These are phyloP conservation scores for Dothideomycetes sp. DNA, from an alignment of 2,329 filamentous ascomycete genomes.

Conservation along the genomic window DNA sequence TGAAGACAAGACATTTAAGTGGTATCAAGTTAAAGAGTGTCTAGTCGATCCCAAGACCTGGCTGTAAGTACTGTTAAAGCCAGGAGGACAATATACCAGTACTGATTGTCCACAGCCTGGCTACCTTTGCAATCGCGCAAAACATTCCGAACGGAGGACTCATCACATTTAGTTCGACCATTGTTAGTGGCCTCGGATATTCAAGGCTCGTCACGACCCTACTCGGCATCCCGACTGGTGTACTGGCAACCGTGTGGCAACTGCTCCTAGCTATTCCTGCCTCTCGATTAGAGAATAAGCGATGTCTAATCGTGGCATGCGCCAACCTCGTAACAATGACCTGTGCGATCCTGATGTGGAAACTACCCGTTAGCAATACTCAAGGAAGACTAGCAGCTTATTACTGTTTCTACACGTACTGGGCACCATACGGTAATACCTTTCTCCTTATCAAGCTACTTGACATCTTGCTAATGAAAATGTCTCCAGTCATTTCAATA, in stretches of 20 bases:
- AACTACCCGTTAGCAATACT: conserved; percentile 29
- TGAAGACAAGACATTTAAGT: conserved; percentile 13
- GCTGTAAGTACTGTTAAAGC: neutral
- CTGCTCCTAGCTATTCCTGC: conserved; percentile 12
- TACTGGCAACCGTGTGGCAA: conserved; percentile 14
- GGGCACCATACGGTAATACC: too few species aligned
- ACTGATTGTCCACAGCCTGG: conserved; percentile 1
- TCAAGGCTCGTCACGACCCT: conserved; percentile 13
- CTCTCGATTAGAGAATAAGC: conserved; percentile 8
- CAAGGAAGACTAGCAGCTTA: conserved; percentile 29
- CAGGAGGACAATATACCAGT: neutral
- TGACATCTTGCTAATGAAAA: too few species aligned
- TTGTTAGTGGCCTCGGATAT: conserved; percentile 16
- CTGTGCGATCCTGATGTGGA: conserved; percentile 26
- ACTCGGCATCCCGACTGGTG: conserved; percentile 15
- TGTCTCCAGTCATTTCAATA: conserved; percentile 26
- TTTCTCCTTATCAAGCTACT: too few species aligned
- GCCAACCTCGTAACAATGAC: conserved; percentile 22
- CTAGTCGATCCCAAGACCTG: neutral
- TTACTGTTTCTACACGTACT: conserved; percentile 31
- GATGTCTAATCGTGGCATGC: conserved; percentile 21
- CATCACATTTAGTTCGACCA: conserved; percentile 15
- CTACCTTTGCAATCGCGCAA: conserved; percentile 14
- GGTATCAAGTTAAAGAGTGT: neutral
- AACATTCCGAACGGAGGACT: conserved; percentile 17